Evolutionary conservation across 306 rosid genomes (phyloP), one percentile per base, ranked within the genome.

Genomic region (Vachellia pachyceras): DNA sequence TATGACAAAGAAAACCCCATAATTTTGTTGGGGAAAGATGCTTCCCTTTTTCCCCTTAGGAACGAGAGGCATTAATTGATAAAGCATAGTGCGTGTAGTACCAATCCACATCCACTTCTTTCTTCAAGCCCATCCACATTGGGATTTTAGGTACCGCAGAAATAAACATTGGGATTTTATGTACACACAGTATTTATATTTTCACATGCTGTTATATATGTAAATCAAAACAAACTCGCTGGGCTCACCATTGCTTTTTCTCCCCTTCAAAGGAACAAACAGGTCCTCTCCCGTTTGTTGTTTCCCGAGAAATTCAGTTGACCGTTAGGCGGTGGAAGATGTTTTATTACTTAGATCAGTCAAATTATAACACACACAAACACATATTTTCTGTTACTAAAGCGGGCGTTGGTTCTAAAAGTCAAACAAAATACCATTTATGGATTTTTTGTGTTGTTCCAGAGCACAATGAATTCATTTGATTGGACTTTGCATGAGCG

Each of bases 1-100:
- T 17, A 69, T 69, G 73, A 69, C 2, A 10, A 42, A 18, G 54
- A 69, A 69, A 69, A 69, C 36, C 73, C 73, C 73, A 69, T 69
- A 39, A 68, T 69, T 42, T 20, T 69, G 73, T 69, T 42, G n/a
- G 10, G 73, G n/a, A 69, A 69, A 41, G 54, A 69, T 41, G 73
- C 73, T 69, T 15, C 13, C 5, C 2, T 14, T 7, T 52, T 5
- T 25, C 2, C 20, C 11, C 22, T 54, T 69, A 11, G 54, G 47
- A 67, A 67, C 10, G 49, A 39, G 72, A 40, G 17, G 37, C 47
- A 66, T 52, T 6, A 17, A 7, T 52, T 18, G 58, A 52, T 52
- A 17, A 9, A 5, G 58, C 5, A 29, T 29, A 15, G 57, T 15
- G 20, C 55, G 3, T 14, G 6, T 50, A 39, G 47, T 67, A 39